These are phyloP conservation scores for Dendrobium catenatum DNA, from an alignment of 106 monocot genomes.

Conservation along the genomic window DNA sequence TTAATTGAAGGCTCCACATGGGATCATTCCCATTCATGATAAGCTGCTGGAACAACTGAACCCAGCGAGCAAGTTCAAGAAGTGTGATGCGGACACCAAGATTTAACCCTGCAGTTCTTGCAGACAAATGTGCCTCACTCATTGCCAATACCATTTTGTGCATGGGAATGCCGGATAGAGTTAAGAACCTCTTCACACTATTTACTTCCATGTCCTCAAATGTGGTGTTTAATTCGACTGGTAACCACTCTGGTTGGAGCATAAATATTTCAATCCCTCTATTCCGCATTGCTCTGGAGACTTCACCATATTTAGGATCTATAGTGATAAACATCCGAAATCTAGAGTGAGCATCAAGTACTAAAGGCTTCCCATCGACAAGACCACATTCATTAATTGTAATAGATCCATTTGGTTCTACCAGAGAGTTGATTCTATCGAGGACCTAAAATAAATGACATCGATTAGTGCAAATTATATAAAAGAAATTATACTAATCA, in stretches of 20 bases:
- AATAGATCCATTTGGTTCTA: conserved; percentile 67
- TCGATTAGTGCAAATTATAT: not conserved
- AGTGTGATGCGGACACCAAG: conserved; percentile 73
- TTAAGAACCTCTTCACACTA: conserved; percentile 49
- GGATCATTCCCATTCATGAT: conserved; percentile 70
- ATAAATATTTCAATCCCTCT: conserved; percentile 89
- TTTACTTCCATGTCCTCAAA: conserved; percentile 17
- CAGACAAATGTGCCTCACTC: conserved; percentile 66
- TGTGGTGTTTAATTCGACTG: conserved; percentile 3
- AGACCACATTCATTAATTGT: conserved; percentile 88
- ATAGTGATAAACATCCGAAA: conserved; percentile 93
- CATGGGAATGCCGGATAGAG: conserved; percentile 50
- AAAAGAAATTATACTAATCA: not conserved
- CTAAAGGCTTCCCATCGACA: conserved; percentile 70
- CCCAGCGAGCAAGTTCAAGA: conserved; percentile 79
- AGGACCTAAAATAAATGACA: conserved; percentile 51
- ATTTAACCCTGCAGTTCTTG: conserved; percentile 34
- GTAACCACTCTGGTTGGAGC: conserved; percentile 35
- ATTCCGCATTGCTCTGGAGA: conserved; percentile 96
- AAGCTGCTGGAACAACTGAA: conserved; percentile 82
- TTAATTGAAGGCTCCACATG: conserved; percentile 80
- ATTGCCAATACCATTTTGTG: conserved; percentile 52
- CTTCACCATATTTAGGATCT: conserved; percentile 83
- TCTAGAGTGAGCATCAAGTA: conserved; percentile 57
- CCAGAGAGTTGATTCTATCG: conserved; percentile 92